Percentiles rank a stretch among this genome's conserved stretches.
These are phyloP conservation scores for Calendula officinalis DNA, from an alignment of 129 eudicot species.

Conservation along the genomic window DNA sequence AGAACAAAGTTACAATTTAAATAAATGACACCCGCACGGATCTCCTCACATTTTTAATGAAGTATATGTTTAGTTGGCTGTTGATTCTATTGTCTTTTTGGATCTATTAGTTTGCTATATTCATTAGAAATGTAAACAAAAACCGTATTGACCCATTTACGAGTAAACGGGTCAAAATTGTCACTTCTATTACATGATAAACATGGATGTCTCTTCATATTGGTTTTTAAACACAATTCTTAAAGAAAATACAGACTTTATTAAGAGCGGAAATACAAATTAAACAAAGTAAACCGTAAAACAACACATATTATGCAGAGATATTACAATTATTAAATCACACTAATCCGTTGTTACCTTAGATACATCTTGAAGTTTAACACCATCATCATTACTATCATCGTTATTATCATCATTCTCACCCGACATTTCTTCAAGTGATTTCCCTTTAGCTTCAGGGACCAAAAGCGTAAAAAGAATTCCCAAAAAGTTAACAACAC, in stretches of 20 bases:
- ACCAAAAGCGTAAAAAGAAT: constrained; percentile 61
- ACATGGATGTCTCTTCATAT: constrained; percentile 5
- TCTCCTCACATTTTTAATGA: background rate
- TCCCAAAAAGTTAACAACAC: constrained; percentile 56
- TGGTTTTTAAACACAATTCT: constrained; percentile 15
- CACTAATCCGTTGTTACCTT: constrained; percentile 18
- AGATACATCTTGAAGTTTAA: constrained; percentile 21
- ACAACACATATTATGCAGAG: background rate
- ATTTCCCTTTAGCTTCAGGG: constrained; percentile 76
- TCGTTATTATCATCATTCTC: constrained; percentile 55
- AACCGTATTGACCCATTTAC: background rate
- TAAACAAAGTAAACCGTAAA: background rate
- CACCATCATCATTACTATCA: constrained; percentile 31
- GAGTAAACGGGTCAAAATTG: background rate
- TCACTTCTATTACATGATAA: background rate
- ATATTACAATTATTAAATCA: background rate
- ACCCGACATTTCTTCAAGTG: constrained; percentile 68
- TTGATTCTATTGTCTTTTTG: background rate
- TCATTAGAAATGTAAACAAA: too few species aligned
- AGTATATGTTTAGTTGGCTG: constrained; percentile 20
- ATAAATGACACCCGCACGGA: constrained; percentile 18
- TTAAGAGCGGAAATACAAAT: constrained; percentile 13
- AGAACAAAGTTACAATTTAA: constrained; percentile 1
- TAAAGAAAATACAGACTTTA: constrained; percentile 22
- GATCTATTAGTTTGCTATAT: constrained; percentile 4